phyloP scores from a whole-genome alignment of 78 protist genomes.

The Protostelium mycophagum region DNA sequence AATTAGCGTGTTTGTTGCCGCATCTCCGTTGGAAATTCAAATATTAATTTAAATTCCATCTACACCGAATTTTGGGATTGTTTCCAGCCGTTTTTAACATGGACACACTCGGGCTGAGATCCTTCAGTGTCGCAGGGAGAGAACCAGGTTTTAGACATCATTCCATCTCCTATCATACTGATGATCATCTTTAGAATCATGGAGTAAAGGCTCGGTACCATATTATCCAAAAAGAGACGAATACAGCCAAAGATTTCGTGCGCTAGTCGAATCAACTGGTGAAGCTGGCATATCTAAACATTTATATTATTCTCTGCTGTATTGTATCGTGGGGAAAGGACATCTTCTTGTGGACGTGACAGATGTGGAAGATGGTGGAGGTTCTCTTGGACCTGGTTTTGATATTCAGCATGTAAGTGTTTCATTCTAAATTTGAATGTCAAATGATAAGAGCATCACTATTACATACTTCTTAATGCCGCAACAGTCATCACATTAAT shows the following conservation, averaged over 20 bases:
- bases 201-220: neutral
- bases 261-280: neutral
- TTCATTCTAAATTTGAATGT: too few relatives aligned
- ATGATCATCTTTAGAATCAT: too few relatives aligned
- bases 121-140: too few relatives aligned
- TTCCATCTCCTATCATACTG: neutral
- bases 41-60: too few relatives aligned
- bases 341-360: neutral
- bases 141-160: too few relatives aligned
- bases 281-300: neutral
- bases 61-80: too few relatives aligned
- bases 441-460: too few relatives aligned
- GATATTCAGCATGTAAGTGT: neutral
- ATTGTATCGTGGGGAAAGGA: neutral
- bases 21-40: too few relatives aligned
- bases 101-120: too few relatives aligned
- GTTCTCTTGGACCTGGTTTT: neutral
- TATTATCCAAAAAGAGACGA: neutral
- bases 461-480: too few relatives aligned
- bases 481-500: neutral
- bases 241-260: neutral
- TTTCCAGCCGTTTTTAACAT: too few relatives aligned
- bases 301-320: neutral
- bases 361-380: neutral
- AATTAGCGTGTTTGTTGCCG: too few relatives aligned